A percentile compares a stretch with the other conserved stretches of the same genome.
Conservation (phyloP, 2,329 filamentous ascomycete genomes). For the Diaporthe caulivora region DNA sequence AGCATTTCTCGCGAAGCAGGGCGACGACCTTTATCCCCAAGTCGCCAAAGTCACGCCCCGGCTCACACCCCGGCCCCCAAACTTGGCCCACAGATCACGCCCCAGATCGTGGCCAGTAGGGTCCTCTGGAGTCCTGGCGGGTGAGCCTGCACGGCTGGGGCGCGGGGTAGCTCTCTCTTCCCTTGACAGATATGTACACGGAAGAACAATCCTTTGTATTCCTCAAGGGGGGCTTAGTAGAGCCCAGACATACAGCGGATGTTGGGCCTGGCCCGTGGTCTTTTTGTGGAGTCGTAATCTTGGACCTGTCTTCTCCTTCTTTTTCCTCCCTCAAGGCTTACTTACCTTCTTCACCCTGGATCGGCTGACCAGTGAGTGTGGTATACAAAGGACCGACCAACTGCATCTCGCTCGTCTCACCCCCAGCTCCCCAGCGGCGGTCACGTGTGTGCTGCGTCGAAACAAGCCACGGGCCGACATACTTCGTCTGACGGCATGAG, state of each 20-base stretch:
- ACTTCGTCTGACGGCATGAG: constrained; percentile 12
- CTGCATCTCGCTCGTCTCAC: background rate
- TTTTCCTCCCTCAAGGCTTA: background rate
- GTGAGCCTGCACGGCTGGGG: constrained; percentile 2
- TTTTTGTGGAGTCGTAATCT: background rate
- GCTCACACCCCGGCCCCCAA: background rate
- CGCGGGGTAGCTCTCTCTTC: constrained; percentile 11
- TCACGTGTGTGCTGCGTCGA: constrained; percentile 17
- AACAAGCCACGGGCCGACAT: constrained; percentile 13
- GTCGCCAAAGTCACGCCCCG: constrained; percentile 2
- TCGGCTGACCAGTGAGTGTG: background rate
- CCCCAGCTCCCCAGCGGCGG: background rate
- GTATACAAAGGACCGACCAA: background rate
- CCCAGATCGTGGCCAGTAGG: constrained; percentile 28
- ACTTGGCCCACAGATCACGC: constrained; percentile 26
- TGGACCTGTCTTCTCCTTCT: background rate
- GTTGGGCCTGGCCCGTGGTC: background rate
- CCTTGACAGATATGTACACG: background rate
- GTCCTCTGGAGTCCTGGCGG: constrained; percentile 2
- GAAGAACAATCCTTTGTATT: background rate
- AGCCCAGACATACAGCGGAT: too few relatives aligned
- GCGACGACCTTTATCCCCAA: background rate
- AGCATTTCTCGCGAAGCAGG: constrained; percentile 7
- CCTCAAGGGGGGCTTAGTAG: too few relatives aligned
- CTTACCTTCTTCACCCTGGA: background rate